phyloP scores from a whole-genome alignment of 371 early-diverging fungal genomes.

The Actinomucor elegans region DNA sequence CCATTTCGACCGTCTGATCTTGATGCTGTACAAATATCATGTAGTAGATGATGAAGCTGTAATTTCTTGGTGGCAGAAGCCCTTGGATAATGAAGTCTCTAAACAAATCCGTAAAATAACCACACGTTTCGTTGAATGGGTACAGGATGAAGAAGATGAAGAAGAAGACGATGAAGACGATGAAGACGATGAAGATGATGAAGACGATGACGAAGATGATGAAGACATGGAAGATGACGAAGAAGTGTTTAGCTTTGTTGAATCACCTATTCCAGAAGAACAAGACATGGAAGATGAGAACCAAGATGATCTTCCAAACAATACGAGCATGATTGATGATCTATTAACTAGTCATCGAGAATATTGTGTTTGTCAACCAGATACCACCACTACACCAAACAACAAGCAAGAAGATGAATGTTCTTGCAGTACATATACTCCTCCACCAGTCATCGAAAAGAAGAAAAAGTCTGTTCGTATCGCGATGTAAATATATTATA shows the following conservation, averaged over 20 bases:
- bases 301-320: too few species aligned
- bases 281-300: slow-evolving; percentile 16
- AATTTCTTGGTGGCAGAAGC: slow-evolving; percentile 35
- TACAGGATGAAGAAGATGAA: slow-evolving; percentile 18
- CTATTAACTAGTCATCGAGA: slow-evolving; percentile 8
- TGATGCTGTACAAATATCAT: slow-evolving; percentile 44
- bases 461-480: slow-evolving; percentile 29
- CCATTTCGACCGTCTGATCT: slow-evolving; percentile 36
- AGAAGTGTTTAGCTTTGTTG: slow-evolving; percentile 8
- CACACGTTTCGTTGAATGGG: slow-evolving; percentile 18
- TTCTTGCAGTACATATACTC: slow-evolving; percentile 21
- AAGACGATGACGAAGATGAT: slow-evolving; percentile 5
- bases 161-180: slow-evolving; percentile 17
- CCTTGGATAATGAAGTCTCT: slow-evolving; percentile 5
- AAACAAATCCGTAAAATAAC: slow-evolving; percentile 10
- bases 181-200: slow-evolving; percentile 7
- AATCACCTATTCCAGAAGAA: slow-evolving; percentile 17
- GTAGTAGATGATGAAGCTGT: slow-evolving; percentile 45
- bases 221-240: slow-evolving; percentile 14
- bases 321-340: too few species aligned
- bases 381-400: slow-evolving; percentile 1
- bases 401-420: slow-evolving; percentile 10
- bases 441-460: slow-evolving; percentile 10
- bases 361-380: slow-evolving; percentile 18
- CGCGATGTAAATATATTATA: slow-evolving; percentile 22